Evolutionary conservation across 2,329 filamentous ascomycete species (phyloP), one percentile per base, ranked within the genome.

Genomic region (Aspergillus pseudoviridinutans): DNA sequence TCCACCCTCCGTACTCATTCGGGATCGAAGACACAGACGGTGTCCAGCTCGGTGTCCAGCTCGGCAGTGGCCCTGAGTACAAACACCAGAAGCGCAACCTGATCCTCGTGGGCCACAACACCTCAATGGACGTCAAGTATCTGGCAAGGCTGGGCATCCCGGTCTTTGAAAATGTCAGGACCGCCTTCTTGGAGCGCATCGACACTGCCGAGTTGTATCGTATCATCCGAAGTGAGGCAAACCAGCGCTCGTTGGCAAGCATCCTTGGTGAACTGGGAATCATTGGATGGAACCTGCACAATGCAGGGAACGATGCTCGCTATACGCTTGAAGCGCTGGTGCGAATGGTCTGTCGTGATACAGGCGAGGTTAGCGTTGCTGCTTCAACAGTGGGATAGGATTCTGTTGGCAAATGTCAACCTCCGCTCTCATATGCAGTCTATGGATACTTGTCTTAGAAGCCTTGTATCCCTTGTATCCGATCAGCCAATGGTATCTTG

Each of bases 251-350:
- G 1, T 80, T 97, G 1, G 77, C 76, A 0, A 76, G 65, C 5
- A 79, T 95, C 14, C 81, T 96, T 25, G 67, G 73, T 5, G 81
- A 87, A 5, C 78, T 96, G 28, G 83, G 82, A 2, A 83, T 95
- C 8, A 66, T 75, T 0, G 83, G 80, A 46, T 83, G 79, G 72
- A 80, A 89, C 64, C 78, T 93, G n/a, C 92, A 96, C 73, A 96
- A 96, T 68, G 92, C 87, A 0, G 84, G 92, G 1, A 96, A 96
- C 63, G 92, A 96, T 69, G 91, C 92, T 0, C 82, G 86, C 1
- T 94, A 89, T 70, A 93, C 91, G 0, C 74, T 96, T 61, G 86
- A 87, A 60, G 88, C 86, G 7, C 83, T 94, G 80, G 71, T 96
- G 6, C 84, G 78, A 4, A 82, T 91, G 49, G 25, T 59, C 32